Base-by-base conservation (phyloP, 164 flowering plant species). In the Litsea cubeba region DNA sequence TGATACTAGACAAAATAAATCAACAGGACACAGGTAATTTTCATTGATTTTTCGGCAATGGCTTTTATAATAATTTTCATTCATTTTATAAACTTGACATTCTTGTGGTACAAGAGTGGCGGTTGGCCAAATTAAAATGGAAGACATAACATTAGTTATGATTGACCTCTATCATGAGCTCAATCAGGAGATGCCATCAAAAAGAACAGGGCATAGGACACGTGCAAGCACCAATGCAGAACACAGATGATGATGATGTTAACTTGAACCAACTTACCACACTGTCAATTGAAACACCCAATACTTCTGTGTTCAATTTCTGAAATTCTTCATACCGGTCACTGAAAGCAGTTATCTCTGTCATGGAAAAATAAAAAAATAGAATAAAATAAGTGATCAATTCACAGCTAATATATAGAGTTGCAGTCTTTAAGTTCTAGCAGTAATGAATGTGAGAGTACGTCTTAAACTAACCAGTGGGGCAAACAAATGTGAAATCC, bases 401-500 rank as follows among this genome's bases (percentile, higher is more conserved):
- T 30, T 66, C 46, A 66, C 50, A 28, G 28, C 32, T 66, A 18
- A 66, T 28, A 32, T 30, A 15, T 25, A 66, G 20, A 25, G 28
- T 66, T 1, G 5, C n/a, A 66, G 15, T 66, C 7, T 28, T 28
- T 20, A 17, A 17, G 4, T 7, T 57, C 8, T 50, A 25, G 72
- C 50, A 71, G 18, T 32, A 11, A 35, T 65, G 10, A 20, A 20
- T 57, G 30, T 12, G 25, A 40, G 30, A 30, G 65, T 18, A 14
- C 4, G 35, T 30, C 35, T 65, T 77, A 30, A 66, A 30, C 89
- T 76, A 71, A 93, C 99, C 98, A 80, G 98, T 95, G 20, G 99
- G 99, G 75, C 99, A 96, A 78, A 96, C 99, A 83, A 94, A 96
- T 75, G 99, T 94, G 77, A 96, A 96, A 84, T 96, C 99, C 86